Evolutionary conservation across 345 rosid genomes (phyloP), one percentile per base, ranked within the genome.

Genomic region (Cardamine resedifolia): DNA sequence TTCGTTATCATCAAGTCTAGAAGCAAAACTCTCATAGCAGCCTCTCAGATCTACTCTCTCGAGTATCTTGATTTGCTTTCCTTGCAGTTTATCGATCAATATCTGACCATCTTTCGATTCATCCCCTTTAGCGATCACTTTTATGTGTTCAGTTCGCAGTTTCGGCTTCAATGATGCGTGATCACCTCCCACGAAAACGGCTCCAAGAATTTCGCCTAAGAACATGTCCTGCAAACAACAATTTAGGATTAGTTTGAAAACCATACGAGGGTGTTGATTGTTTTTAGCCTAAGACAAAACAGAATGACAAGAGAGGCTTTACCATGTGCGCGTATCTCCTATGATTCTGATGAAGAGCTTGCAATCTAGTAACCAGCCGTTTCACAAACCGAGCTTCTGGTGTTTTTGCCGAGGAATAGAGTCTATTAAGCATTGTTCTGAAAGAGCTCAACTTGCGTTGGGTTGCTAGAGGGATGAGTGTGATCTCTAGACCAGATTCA

Each of bases 151-250:
- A 49, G 26, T 59, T 72, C 67, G 53, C 15, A 82, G 65, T 58
- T 58, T 68, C 4, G 84, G 82, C 26, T 83, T 84, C 73, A 93
- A 53, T 53, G 28, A 36, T 16, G 83, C 64, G 9, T 76, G 51
- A 62, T 85, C 79, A 20, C 70, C 76, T 5, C 81, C 90, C 74
- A 90, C 47, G 50, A 73, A 72, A n/a, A 86, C 78, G 8, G 94
- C 96, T 15, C 98, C 98, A 19, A 87, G 80, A 60, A 90, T 75
- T 78, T 94, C 97, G 3, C 98, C 97, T 74, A 87, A 71, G 83
- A 90, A 94, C 36, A 76, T 86, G 53, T 84, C 90, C 98, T 88
- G 83, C 73, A 76, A 76, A 6, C 3, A 60, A 61, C 58, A 76
- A 34, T 24, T 14, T 18, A 65, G 12, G 2, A 18, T 74, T 36